A percentile compares a stretch with the other conserved stretches of the same genome.
Conservation (phyloP, 2,329 filamentous ascomycete species). For the Aspergillus sp. region DNA sequence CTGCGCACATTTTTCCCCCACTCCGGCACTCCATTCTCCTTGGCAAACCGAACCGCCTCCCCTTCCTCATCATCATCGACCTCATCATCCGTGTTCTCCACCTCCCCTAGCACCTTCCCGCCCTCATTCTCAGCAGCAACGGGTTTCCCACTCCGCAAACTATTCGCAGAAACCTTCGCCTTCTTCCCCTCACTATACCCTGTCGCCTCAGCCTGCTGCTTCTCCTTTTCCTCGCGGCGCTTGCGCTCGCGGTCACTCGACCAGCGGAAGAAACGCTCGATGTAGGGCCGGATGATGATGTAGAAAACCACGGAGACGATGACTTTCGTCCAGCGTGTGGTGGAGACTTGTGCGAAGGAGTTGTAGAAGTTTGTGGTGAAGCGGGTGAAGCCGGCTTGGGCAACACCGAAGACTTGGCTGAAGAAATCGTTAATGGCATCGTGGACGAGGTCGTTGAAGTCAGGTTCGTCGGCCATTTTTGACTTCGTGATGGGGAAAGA, state of each 20-base stretch:
- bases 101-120: constrained; percentile 38
- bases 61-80: constrained; percentile 40
- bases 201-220: constrained; percentile 43
- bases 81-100: constrained; percentile 39
- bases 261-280: constrained; percentile 61
- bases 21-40: constrained; percentile 37
- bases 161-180: constrained; percentile 57
- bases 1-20: constrained; percentile 67
- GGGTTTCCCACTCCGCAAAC: constrained; percentile 48
- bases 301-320: constrained; percentile 67
- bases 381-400: constrained; percentile 20
- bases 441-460: constrained; percentile 17
- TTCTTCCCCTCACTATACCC: constrained; percentile 24
- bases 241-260: constrained; percentile 36
- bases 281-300: constrained; percentile 64
- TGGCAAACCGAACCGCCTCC: constrained; percentile 36
- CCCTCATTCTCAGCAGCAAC: constrained; percentile 46
- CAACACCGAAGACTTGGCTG: constrained; percentile 19
- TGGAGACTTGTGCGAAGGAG: constrained; percentile 39
- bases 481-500: neutral
- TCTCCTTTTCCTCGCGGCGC: constrained; percentile 50
- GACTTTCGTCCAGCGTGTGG: constrained; percentile 56
- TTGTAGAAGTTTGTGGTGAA: constrained; percentile 35
- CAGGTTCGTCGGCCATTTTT: constrained; percentile 18
- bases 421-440: constrained; percentile 27